These are phyloP conservation scores for Flueggea neowawraea DNA, from an alignment of 441 rosid species.

Conservation along the genomic window DNA sequence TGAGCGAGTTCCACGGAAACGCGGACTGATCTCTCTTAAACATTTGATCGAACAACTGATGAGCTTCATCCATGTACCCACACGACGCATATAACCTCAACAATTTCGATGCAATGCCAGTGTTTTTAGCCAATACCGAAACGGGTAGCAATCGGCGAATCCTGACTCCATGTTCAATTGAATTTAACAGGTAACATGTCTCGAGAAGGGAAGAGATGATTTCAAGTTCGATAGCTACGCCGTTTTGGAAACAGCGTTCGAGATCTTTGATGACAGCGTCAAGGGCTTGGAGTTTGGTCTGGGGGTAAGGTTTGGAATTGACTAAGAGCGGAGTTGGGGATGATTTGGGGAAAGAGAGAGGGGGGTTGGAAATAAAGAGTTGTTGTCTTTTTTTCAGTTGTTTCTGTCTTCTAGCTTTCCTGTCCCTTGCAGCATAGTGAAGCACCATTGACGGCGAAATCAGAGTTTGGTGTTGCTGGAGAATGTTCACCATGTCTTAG, in stretches of 20 bases:
- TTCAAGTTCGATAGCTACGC: slow-evolving; percentile 48
- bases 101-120: slow-evolving; percentile 62
- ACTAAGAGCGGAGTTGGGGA: slow-evolving; percentile 52
- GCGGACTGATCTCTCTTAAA: slow-evolving; percentile 43
- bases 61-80: slow-evolving; percentile 67
- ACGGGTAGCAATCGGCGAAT: slow-evolving; percentile 60
- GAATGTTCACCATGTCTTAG: slow-evolving; percentile 27
- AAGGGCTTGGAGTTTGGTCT: slow-evolving; percentile 58
- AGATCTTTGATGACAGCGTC: slow-evolving; percentile 52
- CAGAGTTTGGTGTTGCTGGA: slow-evolving; percentile 22
- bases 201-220: slow-evolving; percentile 73
- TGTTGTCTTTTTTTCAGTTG: slow-evolving; percentile 16
- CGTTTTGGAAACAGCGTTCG: slow-evolving; percentile 46
- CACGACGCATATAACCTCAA: slow-evolving; percentile 53
- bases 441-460: slow-evolving; percentile 5
- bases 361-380: slow-evolving; percentile 5
- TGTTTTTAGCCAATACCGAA: slow-evolving; percentile 42
- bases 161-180: slow-evolving; percentile 54
- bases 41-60: slow-evolving; percentile 84
- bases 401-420: slow-evolving; percentile 28
- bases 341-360: slow-evolving; percentile 39
- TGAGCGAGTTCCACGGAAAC: slow-evolving; percentile 92
- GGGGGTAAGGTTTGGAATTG: slow-evolving; percentile 24
- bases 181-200: slow-evolving; percentile 56
- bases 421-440: slow-evolving; percentile 31